Base-by-base conservation (phyloP, 257 asterid species). In the Gentiana macrophylla region DNA sequence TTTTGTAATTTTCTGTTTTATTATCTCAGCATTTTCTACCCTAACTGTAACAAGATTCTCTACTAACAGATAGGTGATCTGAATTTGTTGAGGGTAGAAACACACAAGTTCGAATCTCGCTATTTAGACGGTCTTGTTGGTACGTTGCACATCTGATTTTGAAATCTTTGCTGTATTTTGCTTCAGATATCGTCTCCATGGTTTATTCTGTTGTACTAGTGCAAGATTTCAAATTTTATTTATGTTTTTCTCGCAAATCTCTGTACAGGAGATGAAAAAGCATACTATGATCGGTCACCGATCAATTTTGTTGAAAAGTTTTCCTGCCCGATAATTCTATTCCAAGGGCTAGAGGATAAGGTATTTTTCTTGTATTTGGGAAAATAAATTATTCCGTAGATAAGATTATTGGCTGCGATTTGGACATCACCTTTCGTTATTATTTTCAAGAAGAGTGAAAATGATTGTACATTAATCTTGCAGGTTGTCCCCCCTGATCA, bases 291-390 rank as follows among this genome's bases (percentile, higher is more conserved):
- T 71, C 74, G 97, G 64, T 80, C 97, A 36, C 95, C 97, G 37
- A 83, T 85, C 71, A 85, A 85, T 72, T 85, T 79, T 53, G 91
- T 89, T 13, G 80, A 83, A 52, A 79, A 74, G 41, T 85, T 89
- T 68, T 80, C 97, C 15, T 83, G 97, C 72, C 97, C 97, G 55
- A 68, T 83, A 82, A 84, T 89, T 67, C 75, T 89, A 63, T 89
- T 89, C 75, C 97, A 89, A 76, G 97, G 97, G 62, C 70, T 86
- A 67, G 93, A 89, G 47, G 98, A 91, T 81, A 84, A 82, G 95
- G 98, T 88, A 74, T 53, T 24, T 24, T 24, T 24, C 24, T 24
- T 24, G 24, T 24, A 24, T 24, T 24, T 24, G 24, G 24, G 24
- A 24, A 24, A 24, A 24, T 24, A 24, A 24, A 1, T 24, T 24